Evolutionary conservation across 768 basidiomycete genomes (phyloP).

Genomic region (Artomyces pyxidatus): DNA sequence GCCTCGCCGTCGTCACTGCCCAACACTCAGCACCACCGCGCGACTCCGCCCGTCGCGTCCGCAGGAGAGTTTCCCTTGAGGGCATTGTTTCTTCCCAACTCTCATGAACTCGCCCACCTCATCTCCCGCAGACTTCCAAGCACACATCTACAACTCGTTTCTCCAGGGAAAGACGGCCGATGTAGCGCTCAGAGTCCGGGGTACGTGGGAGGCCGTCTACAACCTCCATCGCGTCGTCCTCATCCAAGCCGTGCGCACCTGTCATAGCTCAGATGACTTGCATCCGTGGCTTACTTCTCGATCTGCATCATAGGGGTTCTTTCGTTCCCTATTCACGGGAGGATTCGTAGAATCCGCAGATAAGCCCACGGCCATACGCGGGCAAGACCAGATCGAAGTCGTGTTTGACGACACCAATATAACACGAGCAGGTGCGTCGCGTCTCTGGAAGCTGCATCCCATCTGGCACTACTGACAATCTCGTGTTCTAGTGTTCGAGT

Average conservation of each 20-base stretch:
- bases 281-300: constrained; percentile 2
- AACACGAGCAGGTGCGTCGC: constrained; percentile 65
- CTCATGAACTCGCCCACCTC: constrained; percentile 34
- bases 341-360: constrained; percentile 59
- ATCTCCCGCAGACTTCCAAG: constrained; percentile 52
- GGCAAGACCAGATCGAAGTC: constrained; percentile 54
- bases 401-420: constrained; percentile 83
- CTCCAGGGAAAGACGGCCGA: constrained; percentile 68
- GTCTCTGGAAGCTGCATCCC: not conserved
- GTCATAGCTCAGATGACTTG: not conserved
- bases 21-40: not conserved
- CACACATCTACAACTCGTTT: constrained; percentile 71
- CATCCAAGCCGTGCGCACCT: constrained; percentile 64
- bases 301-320: constrained; percentile 58
- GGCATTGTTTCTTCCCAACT: not conserved
- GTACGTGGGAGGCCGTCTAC: constrained; percentile 68
- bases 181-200: constrained; percentile 61
- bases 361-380: constrained; percentile 9
- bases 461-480: constrained; percentile 10
- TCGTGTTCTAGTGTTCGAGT: constrained; percentile 72
- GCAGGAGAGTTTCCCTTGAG: not conserved
- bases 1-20: too few relatives aligned
- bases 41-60: not conserved
- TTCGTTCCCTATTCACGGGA: constrained; percentile 77
- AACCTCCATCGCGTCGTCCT: constrained; percentile 78